Evolutionary conservation across 2,329 filamentous ascomycete species (phyloP), one percentile per base, ranked within the genome.

Genomic region (Rutstroemia sydowiana): DNA sequence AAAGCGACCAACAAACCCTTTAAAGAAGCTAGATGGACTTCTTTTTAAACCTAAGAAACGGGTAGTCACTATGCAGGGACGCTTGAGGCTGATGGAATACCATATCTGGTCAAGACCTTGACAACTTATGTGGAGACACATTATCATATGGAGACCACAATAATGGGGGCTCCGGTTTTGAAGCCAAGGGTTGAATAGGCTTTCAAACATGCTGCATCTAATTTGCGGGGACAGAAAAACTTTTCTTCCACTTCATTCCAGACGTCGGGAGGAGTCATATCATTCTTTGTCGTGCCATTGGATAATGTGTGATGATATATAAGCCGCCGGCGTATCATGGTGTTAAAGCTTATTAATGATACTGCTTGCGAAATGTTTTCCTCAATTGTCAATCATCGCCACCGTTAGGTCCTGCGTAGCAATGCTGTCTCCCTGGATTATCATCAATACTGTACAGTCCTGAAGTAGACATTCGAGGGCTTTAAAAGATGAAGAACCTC

Each of bases 1-100:
- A n/a, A 3, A 10, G 18, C 36, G 36, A 39, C 20, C 36, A 28
- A 30, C 13, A 28, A 20, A 41, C 11, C 13, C 11, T 6, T 9
- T 40, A 31, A 37, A 39, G 23, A 28, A 21, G 32, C 16, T 14
- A 39, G n/a, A 39, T 16, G 18, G 32, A 39, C 39, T 30, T 28
- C 47, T 31, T 49, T 49, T 49, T 28, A 50, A 37, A 36, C 40
- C 44, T 18, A 39, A 13, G 16, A 36, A 21, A 30, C 20, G n/a
- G n/a, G n/a, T n/a, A n/a, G n/a, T 36, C 18, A 44, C 30, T 10
- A 14, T 44, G 39, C n/a, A 34, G 30, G 23, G 23, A 26, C 4
- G 30, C 32, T 23, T 23, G 18, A 37, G 8, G 36, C n/a, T 39
- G n/a, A 39, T 10, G 31, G 21, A 13, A 32, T 30, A 34, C 39